A percentile compares a stretch with the other conserved stretches of the same genome.
Evolutionary conservation across 1,284 basidiomycete genomes (phyloP).

Genomic region (Trichosporon inkin): DNA sequence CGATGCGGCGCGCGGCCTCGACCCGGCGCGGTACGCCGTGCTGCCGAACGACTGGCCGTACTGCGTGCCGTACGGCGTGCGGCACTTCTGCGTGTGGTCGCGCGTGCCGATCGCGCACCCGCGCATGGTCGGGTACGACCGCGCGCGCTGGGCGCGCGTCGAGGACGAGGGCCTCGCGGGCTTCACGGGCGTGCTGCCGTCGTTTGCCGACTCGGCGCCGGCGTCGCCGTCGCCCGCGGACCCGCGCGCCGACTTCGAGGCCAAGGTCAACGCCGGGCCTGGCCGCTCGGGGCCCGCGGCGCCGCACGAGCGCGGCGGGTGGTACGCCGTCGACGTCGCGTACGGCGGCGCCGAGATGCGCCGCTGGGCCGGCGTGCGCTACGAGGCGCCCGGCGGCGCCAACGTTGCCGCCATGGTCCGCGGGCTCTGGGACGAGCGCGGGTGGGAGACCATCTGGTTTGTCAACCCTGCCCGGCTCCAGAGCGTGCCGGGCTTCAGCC

Average conservation of each 20-base stretch:
- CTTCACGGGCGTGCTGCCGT: constrained; percentile 42
- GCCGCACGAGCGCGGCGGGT: constrained; percentile 23
- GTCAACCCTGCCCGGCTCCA: constrained; percentile 43
- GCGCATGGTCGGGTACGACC: constrained; percentile 37
- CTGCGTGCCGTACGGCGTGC: constrained; percentile 43
- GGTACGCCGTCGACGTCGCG: constrained; percentile 36
- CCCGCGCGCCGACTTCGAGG: neutral
- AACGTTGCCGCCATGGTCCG: constrained; percentile 46
- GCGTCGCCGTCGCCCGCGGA: too few relatives aligned
- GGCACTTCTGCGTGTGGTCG: constrained; percentile 48
- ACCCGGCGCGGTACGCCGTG: constrained; percentile 39
- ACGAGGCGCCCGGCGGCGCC: constrained; percentile 34
- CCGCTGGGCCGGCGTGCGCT: constrained; percentile 37
- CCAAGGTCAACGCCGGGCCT: neutral
- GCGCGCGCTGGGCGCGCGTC: constrained; percentile 37
- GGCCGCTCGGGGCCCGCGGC: constrained; percentile 7
- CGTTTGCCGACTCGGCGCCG: too few relatives aligned
- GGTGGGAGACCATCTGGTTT: constrained; percentile 50
- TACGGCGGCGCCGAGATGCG: constrained; percentile 31
- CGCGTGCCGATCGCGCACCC: constrained; percentile 48
- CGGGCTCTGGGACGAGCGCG: constrained; percentile 43
- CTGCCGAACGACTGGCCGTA: constrained; percentile 51
- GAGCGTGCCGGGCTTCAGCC: constrained; percentile 44
- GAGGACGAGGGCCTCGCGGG: constrained; percentile 42
- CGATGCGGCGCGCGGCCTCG: constrained; percentile 28